Base-by-base conservation (phyloP, 2,329 filamentous ascomycete genomes). In the Neonectria neomacrospora region DNA sequence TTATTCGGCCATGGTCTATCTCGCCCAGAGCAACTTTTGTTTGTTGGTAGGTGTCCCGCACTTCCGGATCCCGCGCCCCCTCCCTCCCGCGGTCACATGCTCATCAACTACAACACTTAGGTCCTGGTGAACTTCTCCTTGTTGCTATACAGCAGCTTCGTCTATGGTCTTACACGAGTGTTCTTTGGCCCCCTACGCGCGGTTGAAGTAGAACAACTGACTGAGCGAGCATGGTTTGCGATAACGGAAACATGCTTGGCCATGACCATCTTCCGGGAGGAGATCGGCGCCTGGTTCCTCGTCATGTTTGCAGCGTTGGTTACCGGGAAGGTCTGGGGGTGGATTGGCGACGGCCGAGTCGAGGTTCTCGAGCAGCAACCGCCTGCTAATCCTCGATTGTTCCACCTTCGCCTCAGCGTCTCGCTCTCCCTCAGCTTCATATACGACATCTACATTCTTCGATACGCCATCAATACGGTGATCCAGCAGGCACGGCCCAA, bases 221-320 rank as follows among this genome's bases (percentile, higher is more conserved):
- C 97, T 76, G 96, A 99, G 79, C 95, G 95, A 79, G 94, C 92
- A 53, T 99, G 96, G 96, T 97, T 97, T 76, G 95, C 96, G 41
- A 92, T 98, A 42, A 97, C 95, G 50, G 96, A 99, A 81, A 99
- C 96, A 67, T 93, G 94, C 75, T 84, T 99, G 67, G 96, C 96
- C 30, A 98, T 99, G 95, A 97, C 96, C 30, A 97, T 97, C 68
- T 98, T 99, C 79, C 87, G 96, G 47, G 96, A 97, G 67, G 94
- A 98, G 77, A 89, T 99, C 18, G 95, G 96, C 47, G 92, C 91
- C 44, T 96, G 94, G 90, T 97, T 98, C 75, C 83, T 99, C 63
- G 89, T 96, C 73, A 98, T 99, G 94, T 98, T 99, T 78, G 92
- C 96, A 16, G 90, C 91, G 26, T 85, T 99, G 41, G 87, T 99